Conservation (phyloP, 106 monocot genomes). For the Dendrobium huoshanense region DNA sequence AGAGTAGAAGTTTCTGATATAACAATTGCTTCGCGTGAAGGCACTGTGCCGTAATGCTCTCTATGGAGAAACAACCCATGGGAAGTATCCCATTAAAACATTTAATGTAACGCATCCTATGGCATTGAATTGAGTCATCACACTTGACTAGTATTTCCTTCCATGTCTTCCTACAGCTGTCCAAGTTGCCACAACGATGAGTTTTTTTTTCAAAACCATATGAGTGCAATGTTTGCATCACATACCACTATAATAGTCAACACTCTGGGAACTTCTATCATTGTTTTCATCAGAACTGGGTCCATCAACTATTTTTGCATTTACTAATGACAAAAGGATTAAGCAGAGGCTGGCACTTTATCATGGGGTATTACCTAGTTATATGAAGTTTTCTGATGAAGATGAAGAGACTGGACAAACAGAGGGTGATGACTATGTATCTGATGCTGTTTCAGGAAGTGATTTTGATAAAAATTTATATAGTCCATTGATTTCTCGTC, state of each 20-base stretch:
- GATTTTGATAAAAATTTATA: conserved; percentile 49
- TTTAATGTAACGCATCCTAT: conserved; percentile 97
- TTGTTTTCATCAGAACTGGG: conserved; percentile 92
- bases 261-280: conserved; percentile 67
- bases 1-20: conserved; percentile 98
- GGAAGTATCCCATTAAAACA: conserved; percentile 95
- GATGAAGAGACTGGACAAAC: conserved; percentile 47
- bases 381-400: conserved; percentile 73
- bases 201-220: conserved; percentile 27
- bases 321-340: conserved; percentile 77
- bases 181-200: conserved; percentile 37
- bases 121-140: conserved; percentile 67
- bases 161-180: conserved; percentile 12
- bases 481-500: conserved; percentile 61
- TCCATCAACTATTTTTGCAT: conserved; percentile 79
- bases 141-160: conserved; percentile 17
- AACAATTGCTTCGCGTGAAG: conserved; percentile 89
- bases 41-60: conserved; percentile 89
- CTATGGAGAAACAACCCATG: conserved; percentile 93
- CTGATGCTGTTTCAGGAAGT: conserved; percentile 25
- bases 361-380: conserved; percentile 71
- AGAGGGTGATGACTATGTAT: conserved; percentile 37
- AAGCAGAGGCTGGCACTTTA: conserved; percentile 87
- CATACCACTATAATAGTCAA: conserved; percentile 83
- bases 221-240: conserved; percentile 83